phyloP scores from a whole-genome alignment of 2,329 filamentous ascomycete genomes.

The Pseudogymnoascus sp. region DNA sequence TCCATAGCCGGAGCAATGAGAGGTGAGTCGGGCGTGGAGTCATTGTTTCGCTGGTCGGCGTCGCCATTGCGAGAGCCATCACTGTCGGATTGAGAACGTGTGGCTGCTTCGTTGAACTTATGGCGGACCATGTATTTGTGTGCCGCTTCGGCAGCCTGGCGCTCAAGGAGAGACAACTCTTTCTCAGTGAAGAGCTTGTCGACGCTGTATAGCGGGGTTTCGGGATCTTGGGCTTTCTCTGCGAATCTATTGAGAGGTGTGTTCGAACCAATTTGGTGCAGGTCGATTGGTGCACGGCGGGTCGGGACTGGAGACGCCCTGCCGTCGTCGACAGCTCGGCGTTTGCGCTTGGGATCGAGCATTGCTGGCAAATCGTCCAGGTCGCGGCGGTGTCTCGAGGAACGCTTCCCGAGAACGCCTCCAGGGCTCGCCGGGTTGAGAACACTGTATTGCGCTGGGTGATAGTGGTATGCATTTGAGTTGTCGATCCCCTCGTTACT shows the following conservation, averaged over 20 bases:
- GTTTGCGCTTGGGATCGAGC: slow-evolving; percentile 53
- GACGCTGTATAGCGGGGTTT: slow-evolving; percentile 52
- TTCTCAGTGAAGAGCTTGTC: slow-evolving; percentile 66
- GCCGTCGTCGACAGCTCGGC: slow-evolving; percentile 49
- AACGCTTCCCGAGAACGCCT: slow-evolving; percentile 54
- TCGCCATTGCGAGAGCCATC: slow-evolving; percentile 46
- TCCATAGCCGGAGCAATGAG: slow-evolving; percentile 51
- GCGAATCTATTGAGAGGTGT: slow-evolving; percentile 53
- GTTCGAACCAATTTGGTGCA: slow-evolving; percentile 37
- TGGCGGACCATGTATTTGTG: slow-evolving; percentile 55
- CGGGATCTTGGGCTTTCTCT: slow-evolving; percentile 49
- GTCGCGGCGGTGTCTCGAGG: slow-evolving; percentile 51
- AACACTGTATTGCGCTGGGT: slow-evolving; percentile 61
- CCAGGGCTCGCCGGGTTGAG: slow-evolving; percentile 57
- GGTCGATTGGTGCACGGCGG: slow-evolving; percentile 44
- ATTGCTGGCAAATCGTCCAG: slow-evolving; percentile 50
- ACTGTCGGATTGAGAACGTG: slow-evolving; percentile 21
- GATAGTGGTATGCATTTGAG: slow-evolving; percentile 55
- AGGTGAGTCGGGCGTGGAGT: slow-evolving; percentile 37
- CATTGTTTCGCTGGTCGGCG: slow-evolving; percentile 37
- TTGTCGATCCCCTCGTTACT: slow-evolving; percentile 56
- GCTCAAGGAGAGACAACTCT: slow-evolving; percentile 59
- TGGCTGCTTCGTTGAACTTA: slow-evolving; percentile 20
- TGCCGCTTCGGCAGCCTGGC: slow-evolving; percentile 52
- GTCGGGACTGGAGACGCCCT: slow-evolving; percentile 53